Evolutionary conservation across 2,329 filamentous ascomycete species (phyloP), one percentile per base, ranked within the genome.

Genomic region (Colletotrichum sublineola): DNA sequence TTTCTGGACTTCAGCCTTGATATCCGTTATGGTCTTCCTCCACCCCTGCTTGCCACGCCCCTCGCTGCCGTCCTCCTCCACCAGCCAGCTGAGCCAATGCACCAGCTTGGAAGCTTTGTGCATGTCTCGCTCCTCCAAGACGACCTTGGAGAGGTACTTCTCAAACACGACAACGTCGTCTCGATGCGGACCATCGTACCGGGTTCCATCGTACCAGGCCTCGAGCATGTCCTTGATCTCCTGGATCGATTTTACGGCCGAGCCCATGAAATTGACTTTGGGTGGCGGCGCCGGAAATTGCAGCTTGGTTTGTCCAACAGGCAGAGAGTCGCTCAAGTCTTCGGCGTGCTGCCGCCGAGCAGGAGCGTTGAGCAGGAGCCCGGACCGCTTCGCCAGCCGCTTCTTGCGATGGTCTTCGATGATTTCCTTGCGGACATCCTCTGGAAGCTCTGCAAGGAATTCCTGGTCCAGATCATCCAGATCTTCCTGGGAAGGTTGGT

Each of bases 401-500:
- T 87, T 88, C 29, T 88, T 88, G 44, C 86, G 87, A 77, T 95
- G 91, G 77, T 97, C 93, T 29, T 90, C 91, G 2, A 97, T 81
- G 8, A 98, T 87, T 81, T 98, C 95, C 20, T 84, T 85, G 15
- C 93, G 90, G 58, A 97, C 88, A 58, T 97, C 94, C 75, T 93
- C 91, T 0, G 96, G 96, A 0, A 98, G 85, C 20, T 95, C 94
- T 1, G 92, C 90, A 3, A 98, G 89, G 77, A 98, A 95, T 0
- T 91, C 90, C 0, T 89, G 85, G 70, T 94, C 92, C 3, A 94
- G 81, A 53, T 88, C 86, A 60, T 86, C 85, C 1, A 84, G 74
- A 7, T 81, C 81, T 1, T 77, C 75, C 18, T 70, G 73, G 0
- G 75, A 74, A 4, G 67, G 75, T 24, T 24, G 24, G 3, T 82